phyloP scores from a whole-genome alignment of 768 basidiomycete genomes.

The Cubamyces lactineus region DNA sequence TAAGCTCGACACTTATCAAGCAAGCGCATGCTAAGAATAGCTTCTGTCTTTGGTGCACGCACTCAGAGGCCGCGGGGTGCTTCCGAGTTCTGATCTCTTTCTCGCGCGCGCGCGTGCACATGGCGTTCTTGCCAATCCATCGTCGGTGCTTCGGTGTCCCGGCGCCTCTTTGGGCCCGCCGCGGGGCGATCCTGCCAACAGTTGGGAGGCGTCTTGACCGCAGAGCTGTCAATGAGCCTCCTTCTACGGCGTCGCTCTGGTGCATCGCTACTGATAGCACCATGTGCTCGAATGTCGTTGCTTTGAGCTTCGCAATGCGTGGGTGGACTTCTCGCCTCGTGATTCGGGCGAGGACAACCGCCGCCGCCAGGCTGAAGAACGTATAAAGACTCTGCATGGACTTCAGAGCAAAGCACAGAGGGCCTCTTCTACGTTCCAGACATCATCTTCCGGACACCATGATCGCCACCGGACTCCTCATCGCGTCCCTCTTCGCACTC shows the following conservation, averaged over 20 bases:
- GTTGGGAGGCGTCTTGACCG: constrained; percentile 8
- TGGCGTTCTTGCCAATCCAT: neutral
- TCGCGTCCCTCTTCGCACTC: constrained; percentile 18
- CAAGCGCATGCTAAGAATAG: constrained; percentile 3
- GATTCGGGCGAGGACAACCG: neutral
- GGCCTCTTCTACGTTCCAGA: neutral
- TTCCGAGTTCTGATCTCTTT: constrained; percentile 3
- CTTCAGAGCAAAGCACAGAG: neutral
- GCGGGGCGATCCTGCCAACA: neutral
- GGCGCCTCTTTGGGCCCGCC: neutral
- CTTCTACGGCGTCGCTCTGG: neutral
- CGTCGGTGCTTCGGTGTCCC: neutral
- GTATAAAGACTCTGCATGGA: constrained; percentile 2
- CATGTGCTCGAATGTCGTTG: constrained; percentile 5
- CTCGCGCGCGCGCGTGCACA: neutral
- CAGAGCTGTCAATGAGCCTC: neutral
- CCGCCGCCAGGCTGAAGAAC: neutral
- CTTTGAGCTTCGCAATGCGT: neutral
- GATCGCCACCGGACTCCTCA: constrained; percentile 9
- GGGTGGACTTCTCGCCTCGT: neutral
- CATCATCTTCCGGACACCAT: constrained; percentile 8
- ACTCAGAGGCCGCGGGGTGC: neutral
- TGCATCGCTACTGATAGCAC: constrained; percentile 5
- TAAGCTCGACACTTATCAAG: constrained; percentile 6
- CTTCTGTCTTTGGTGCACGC: neutral